These are phyloP conservation scores for Yamagishiella unicocca DNA, from an alignment of 139 green algal species.

Conservation along the genomic window DNA sequence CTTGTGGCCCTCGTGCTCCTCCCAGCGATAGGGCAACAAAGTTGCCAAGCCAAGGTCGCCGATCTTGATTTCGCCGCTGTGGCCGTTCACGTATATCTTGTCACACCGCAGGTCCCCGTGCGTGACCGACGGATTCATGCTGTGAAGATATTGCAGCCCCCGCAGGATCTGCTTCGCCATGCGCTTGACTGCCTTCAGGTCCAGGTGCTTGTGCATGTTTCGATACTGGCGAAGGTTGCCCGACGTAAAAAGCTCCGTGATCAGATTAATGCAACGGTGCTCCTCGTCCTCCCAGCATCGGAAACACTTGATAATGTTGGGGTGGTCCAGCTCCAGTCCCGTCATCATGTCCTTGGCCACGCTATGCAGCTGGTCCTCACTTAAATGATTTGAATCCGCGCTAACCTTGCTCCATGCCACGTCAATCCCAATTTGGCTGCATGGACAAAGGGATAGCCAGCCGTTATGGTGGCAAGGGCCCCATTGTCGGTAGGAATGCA, in stretches of 20 bases:
- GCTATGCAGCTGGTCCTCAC: constrained; percentile 74
- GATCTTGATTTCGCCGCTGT: constrained; percentile 96
- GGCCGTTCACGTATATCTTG: constrained; percentile 95
- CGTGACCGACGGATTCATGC: constrained; percentile 90
- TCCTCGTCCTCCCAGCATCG: constrained; percentile 85
- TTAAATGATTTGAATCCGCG: constrained; percentile 68
- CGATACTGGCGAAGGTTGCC: constrained; percentile 93
- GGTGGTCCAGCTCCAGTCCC: constrained; percentile 87
- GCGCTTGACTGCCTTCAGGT: constrained; percentile 92
- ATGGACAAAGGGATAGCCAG: neutral
- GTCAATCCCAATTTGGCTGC: constrained; percentile 84
- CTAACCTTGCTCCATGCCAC: constrained; percentile 94
- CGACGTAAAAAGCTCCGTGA: constrained; percentile 95
- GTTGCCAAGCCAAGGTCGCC: constrained; percentile 92
- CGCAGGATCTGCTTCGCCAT: constrained; percentile 90
- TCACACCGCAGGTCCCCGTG: constrained; percentile 97
- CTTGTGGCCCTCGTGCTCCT: constrained; percentile 48
- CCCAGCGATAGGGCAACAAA: constrained; percentile 82
- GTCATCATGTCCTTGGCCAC: constrained; percentile 86
- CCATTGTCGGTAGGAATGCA: neutral
- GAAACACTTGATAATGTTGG: constrained; percentile 92
- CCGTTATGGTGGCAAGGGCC: neutral
- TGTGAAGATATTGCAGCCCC: constrained; percentile 93
- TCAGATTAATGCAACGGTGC: constrained; percentile 88
- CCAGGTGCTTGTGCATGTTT: constrained; percentile 85